These are phyloP conservation scores for Saccharomycopsis capsularis DNA, from an alignment of 805 yeast species.

Conservation along the genomic window DNA sequence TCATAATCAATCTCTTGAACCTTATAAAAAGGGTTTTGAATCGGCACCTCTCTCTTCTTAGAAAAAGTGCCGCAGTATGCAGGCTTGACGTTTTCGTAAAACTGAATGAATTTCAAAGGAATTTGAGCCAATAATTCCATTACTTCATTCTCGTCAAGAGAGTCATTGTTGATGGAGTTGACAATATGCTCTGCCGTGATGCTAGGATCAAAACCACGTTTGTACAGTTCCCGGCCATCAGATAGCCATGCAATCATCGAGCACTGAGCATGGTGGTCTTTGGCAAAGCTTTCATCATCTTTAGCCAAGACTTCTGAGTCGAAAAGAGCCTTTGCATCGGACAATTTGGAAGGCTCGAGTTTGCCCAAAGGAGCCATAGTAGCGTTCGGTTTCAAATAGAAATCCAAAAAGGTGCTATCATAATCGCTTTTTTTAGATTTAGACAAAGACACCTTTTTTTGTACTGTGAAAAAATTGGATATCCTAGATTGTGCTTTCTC, in stretches of 20 bases:
- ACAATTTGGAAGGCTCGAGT: neutral
- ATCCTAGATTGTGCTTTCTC: constrained; percentile 15
- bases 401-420: constrained; percentile 12
- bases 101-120: constrained; percentile 35
- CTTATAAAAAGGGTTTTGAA: constrained; percentile 29
- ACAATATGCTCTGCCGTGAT: constrained; percentile 14
- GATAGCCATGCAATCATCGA: constrained; percentile 1
- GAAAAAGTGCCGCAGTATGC: constrained; percentile 51
- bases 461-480: constrained; percentile 14
- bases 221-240: neutral
- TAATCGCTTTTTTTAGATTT: constrained; percentile 12
- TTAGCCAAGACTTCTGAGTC: constrained; percentile 1
- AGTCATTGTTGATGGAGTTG: constrained; percentile 8
- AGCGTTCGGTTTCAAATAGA: constrained; percentile 6
- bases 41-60: constrained; percentile 28
- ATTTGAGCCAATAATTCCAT: constrained; percentile 23
- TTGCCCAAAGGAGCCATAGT: neutral
- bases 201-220: constrained; percentile 1
- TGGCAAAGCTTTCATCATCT: neutral
- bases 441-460: constrained; percentile 1
- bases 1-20: constrained; percentile 37
- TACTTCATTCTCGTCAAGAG: constrained; percentile 10
- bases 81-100: constrained; percentile 46
- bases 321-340: constrained; percentile 1
- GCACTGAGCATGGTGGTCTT: neutral